phyloP scores from a whole-genome alignment of 202 grass and related monocot species.

The Sporobolus alterniflorus region DNA sequence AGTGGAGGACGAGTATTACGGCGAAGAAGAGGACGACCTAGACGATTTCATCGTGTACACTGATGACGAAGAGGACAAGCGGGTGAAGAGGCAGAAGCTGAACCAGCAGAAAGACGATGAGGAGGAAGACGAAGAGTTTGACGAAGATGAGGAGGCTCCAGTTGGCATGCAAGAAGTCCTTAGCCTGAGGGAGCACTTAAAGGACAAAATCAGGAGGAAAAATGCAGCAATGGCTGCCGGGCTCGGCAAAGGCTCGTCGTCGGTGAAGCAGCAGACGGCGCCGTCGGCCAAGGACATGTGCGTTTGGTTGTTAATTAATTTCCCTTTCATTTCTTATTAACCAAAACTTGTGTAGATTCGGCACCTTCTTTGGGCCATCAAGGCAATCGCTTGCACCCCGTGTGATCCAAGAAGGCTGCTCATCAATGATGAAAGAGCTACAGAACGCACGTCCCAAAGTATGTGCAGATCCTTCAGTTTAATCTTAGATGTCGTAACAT shows the following conservation, averaged over 20 bases:
- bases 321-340: not conserved
- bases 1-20: conserved; percentile 35
- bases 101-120: not conserved
- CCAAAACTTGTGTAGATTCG: conserved; percentile 47
- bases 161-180: conserved; percentile 55
- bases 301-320: not conserved
- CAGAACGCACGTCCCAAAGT: conserved; percentile 3
- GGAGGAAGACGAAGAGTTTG: not conserved
- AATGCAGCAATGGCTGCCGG: conserved; percentile 19
- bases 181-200: conserved; percentile 57
- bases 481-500: not conserved
- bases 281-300: conserved; percentile 26
- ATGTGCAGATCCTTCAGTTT: not conserved
- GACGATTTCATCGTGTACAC: conserved; percentile 44
- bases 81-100: conserved; percentile 16
- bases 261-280: conserved; percentile 9
- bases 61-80: conserved; percentile 18
- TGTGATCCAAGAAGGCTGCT: conserved; percentile 78
- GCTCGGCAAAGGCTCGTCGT: not conserved
- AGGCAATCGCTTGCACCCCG: conserved; percentile 60
- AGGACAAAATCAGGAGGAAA: conserved; percentile 51
- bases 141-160: conserved; percentile 36
- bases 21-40: conserved; percentile 42
- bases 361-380: conserved; percentile 90
- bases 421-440: conserved; percentile 49